Conservation (phyloP, 495 filamentous ascomycete species). For the Aspergillus avenaceus region DNA sequence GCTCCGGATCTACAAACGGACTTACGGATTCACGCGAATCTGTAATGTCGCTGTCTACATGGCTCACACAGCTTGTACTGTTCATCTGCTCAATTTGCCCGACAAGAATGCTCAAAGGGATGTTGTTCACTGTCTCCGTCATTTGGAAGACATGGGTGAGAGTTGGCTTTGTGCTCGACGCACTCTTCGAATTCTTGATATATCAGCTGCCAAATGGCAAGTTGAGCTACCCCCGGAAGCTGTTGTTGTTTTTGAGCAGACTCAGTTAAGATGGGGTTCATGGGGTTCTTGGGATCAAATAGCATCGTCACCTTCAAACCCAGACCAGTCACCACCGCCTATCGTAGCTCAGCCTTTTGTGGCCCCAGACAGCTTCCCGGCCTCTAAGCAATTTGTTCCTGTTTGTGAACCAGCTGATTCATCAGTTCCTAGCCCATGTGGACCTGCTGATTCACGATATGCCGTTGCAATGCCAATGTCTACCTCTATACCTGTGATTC, state of each 20-base stretch:
- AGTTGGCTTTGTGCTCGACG: constrained; percentile 88
- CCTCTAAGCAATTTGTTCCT: constrained; percentile 10
- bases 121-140: constrained; percentile 83
- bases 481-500: constrained; percentile 22
- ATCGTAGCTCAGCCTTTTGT: constrained; percentile 8
- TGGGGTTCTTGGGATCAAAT: constrained; percentile 43
- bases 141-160: constrained; percentile 94
- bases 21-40: constrained; percentile 86
- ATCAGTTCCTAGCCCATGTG: constrained; percentile 5
- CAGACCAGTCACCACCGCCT: constrained; percentile 24
- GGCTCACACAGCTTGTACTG: constrained; percentile 85
- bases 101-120: constrained; percentile 86
- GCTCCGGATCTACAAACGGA: constrained; percentile 87
- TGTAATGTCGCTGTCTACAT: constrained; percentile 97
- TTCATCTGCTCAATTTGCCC: constrained; percentile 88
- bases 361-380: constrained; percentile 14
- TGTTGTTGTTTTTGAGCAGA: constrained; percentile 62
- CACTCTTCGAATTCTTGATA: constrained; percentile 77
- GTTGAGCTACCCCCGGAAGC: constrained; percentile 85
- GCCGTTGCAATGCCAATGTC: constrained; percentile 9
- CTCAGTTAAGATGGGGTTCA: constrained; percentile 51
- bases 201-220: constrained; percentile 84
- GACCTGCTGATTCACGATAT: constrained; percentile 16
- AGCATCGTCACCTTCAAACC: constrained; percentile 31
- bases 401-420: constrained; percentile 11